phyloP scores from a whole-genome alignment of 2,329 filamentous ascomycete species.

The Sclerotinia nivalis region DNA sequence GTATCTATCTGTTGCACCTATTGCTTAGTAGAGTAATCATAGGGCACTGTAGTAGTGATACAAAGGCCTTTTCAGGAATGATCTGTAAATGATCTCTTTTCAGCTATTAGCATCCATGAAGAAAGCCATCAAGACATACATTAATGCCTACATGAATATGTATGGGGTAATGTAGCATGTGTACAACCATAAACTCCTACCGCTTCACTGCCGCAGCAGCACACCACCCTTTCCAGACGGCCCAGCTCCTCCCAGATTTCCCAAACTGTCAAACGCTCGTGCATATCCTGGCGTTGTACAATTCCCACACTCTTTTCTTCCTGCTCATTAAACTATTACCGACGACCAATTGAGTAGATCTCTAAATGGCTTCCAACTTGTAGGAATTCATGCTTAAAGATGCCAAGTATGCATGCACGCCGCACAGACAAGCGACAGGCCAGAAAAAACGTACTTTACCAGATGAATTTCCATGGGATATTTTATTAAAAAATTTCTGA shows the following conservation, averaged over 20 bases:
- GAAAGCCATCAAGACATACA: neutral
- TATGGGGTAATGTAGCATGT: slow-evolving; percentile 6
- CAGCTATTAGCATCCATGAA: neutral
- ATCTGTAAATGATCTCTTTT: neutral
- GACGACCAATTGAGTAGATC: slow-evolving; percentile 1
- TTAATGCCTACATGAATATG: neutral
- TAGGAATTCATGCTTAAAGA: neutral
- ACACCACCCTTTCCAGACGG: neutral
- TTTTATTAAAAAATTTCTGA: slow-evolving; percentile 7
- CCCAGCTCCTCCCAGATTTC: slow-evolving; percentile 16
- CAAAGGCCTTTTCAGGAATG: neutral
- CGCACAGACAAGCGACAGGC: slow-evolving; percentile 3
- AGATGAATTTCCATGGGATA: neutral
- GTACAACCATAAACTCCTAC: slow-evolving; percentile 15
- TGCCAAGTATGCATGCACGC: slow-evolving; percentile 11
- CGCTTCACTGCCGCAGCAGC: slow-evolving; percentile 19
- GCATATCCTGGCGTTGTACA: slow-evolving; percentile 18
- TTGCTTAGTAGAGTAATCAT: neutral
- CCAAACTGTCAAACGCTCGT: slow-evolving; percentile 18
- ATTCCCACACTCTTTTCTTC: neutral
- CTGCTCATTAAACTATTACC: neutral
- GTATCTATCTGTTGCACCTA: neutral
- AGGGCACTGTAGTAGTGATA: neutral
- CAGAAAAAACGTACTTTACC: neutral
- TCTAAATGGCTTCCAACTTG: neutral